Evolutionary conservation across 1,139 yeast genomes (phyloP).

Genomic region (Zygosaccharomyces sapae): DNA sequence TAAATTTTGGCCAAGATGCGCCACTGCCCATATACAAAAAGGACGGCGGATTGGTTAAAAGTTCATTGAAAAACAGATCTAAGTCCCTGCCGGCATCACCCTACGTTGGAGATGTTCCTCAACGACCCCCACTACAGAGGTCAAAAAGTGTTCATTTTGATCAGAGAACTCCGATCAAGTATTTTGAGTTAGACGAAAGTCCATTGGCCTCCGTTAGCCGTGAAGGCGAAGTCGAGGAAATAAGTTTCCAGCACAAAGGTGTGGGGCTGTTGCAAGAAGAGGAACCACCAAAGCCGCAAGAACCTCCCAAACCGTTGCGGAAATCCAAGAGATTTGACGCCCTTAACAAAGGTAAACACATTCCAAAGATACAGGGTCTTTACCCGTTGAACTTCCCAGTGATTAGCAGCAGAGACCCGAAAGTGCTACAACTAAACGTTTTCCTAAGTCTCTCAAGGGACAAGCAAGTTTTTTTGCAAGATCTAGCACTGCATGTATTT

Average conservation of each 20-base stretch:
- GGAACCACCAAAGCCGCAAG: conserved; percentile 6
- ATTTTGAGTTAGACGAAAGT: conserved; percentile 32
- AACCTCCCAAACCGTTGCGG: conserved; percentile 3
- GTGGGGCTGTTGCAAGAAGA: conserved; percentile 12
- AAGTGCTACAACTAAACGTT: conserved; percentile 30
- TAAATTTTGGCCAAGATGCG: neutral
- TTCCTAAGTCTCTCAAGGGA: conserved; percentile 30
- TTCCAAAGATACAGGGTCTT: conserved; percentile 23
- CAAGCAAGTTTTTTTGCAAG: conserved; percentile 31
- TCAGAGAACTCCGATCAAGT: conserved; percentile 32
- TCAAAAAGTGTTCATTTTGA: conserved; percentile 36
- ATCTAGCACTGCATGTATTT: conserved; percentile 29
- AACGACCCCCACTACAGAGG: conserved; percentile 19
- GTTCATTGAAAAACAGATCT: conserved; percentile 31
- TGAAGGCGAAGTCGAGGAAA: conserved; percentile 20
- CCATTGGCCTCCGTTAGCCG: conserved; percentile 29
- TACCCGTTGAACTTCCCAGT: conserved; percentile 32
- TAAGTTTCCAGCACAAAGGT: conserved; percentile 22
- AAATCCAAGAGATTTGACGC: conserved; percentile 5
- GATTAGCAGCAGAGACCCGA: conserved; percentile 32
- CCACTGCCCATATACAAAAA: conserved; percentile 30
- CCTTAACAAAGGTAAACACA: conserved; percentile 4
- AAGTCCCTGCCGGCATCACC: conserved; percentile 35
- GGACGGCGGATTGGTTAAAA: conserved; percentile 31
- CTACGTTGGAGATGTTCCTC: conserved; percentile 11